phyloP scores from a whole-genome alignment of 2,329 filamentous ascomycete species.

The Cadophora malorum region DNA sequence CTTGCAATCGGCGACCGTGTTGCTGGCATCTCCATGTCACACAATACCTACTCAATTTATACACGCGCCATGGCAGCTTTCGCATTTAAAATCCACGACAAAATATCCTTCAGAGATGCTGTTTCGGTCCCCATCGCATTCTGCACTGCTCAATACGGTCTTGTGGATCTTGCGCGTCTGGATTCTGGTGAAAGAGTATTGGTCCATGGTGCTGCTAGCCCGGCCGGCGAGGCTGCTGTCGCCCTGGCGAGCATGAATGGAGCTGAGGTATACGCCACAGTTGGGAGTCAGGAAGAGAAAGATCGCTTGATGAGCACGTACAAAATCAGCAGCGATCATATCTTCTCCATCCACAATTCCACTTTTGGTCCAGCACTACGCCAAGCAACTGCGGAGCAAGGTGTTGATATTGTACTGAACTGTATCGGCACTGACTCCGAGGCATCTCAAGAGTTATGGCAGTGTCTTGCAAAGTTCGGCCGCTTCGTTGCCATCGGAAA shows the following conservation, averaged over 20 bases:
- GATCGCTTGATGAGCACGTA: constrained; percentile 37
- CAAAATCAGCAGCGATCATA: constrained; percentile 33
- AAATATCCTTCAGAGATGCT: constrained; percentile 37
- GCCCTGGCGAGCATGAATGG: constrained; percentile 39
- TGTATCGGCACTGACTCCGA: constrained; percentile 38
- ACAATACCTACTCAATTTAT: constrained; percentile 39
- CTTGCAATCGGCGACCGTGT: constrained; percentile 45
- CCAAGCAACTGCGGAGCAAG: constrained; percentile 31
- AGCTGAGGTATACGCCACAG: constrained; percentile 42
- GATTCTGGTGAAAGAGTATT: constrained; percentile 43
- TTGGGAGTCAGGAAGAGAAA: constrained; percentile 33
- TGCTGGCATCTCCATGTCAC: constrained; percentile 35
- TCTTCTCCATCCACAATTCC: constrained; percentile 30
- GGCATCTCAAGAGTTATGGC: constrained; percentile 42
- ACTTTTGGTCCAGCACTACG: constrained; percentile 41
- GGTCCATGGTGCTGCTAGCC: constrained; percentile 46
- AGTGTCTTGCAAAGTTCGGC: constrained; percentile 47
- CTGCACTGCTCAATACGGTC: constrained; percentile 40
- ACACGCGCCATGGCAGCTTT: constrained; percentile 35
- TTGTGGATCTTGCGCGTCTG: constrained; percentile 40
- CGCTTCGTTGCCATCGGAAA: constrained; percentile 48
- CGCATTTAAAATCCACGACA: constrained; percentile 34
- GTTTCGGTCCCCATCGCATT: constrained; percentile 40
- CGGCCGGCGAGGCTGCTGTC: constrained; percentile 48
- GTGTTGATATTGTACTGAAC: constrained; percentile 45